Evolutionary conservation across 805 yeast genomes (phyloP).

Genomic region (Kuraishia borneana): DNA sequence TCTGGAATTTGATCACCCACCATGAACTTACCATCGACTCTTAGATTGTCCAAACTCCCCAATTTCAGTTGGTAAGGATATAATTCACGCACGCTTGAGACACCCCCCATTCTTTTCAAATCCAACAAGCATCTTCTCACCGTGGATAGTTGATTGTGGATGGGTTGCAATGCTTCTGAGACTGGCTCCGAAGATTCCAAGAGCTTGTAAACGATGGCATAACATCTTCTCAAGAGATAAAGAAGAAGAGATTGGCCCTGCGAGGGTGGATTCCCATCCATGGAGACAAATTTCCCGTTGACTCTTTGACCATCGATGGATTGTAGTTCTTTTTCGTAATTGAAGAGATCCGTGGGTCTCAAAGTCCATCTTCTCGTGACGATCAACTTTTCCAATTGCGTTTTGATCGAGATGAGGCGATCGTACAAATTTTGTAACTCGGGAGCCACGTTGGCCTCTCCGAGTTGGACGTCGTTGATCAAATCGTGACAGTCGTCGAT

Average conservation of each 20-base stretch:
- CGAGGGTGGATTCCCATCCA: constrained; percentile 13
- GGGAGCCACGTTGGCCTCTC: constrained; percentile 31
- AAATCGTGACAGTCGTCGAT: constrained; percentile 77
- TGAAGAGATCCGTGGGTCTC: constrained; percentile 88
- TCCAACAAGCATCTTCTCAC: constrained; percentile 85
- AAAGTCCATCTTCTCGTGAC: constrained; percentile 96
- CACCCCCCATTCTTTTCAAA: constrained; percentile 86
- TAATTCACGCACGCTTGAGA: constrained; percentile 76
- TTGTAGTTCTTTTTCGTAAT: constrained; percentile 64
- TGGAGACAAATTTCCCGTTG: constrained; percentile 38
- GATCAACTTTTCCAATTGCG: constrained; percentile 68
- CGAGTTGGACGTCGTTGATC: constrained; percentile 53
- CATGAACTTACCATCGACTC: constrained; percentile 87
- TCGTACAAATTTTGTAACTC: constrained; percentile 50
- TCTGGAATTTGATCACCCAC: constrained; percentile 88
- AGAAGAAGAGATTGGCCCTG: constrained; percentile 54
- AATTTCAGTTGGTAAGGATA: constrained; percentile 95
- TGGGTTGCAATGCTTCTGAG: constrained; percentile 82
- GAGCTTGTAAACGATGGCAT: constrained; percentile 80
- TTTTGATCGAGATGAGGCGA: constrained; percentile 52
- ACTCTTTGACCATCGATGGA: constrained; percentile 65
- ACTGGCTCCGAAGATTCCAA: constrained; percentile 93
- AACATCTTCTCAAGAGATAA: constrained; percentile 81
- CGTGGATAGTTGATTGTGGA: constrained; percentile 88
- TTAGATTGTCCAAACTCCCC: constrained; percentile 76